These are phyloP conservation scores for Cyberlindnera amylophila DNA, from an alignment of 805 yeast genomes.

Conservation along the genomic window DNA sequence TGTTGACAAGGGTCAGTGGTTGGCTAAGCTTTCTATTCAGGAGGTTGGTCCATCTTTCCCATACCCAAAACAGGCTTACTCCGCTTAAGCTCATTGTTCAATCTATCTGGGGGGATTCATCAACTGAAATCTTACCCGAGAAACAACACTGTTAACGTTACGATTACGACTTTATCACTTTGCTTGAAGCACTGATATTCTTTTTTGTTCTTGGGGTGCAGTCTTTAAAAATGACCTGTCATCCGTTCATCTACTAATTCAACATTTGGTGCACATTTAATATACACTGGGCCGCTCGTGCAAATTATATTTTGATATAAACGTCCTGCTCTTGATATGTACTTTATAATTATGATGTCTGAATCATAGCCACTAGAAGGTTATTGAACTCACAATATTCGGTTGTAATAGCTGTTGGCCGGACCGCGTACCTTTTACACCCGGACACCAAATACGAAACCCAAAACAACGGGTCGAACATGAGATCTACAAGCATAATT, in stretches of 20 bases:
- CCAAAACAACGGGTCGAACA: no score
- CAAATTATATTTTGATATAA: no score
- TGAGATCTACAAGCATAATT: no score
- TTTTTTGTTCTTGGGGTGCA: background rate
- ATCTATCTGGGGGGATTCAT: slow-evolving; percentile 1
- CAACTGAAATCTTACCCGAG: slow-evolving; percentile 5
- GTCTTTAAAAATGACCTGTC: background rate
- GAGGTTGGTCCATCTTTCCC: slow-evolving; percentile 95
- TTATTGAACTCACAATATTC: no score
- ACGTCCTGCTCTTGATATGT: no score
- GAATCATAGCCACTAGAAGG: no score
- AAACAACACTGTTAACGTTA: background rate
- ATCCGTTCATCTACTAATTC: background rate
- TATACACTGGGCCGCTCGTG: background rate
- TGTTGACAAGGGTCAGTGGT: slow-evolving; percentile 92
- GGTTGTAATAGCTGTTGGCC: no score
- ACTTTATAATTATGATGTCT: no score
- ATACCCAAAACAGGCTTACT: slow-evolving; percentile 27
- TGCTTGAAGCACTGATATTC: no score
- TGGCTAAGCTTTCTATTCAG: slow-evolving; percentile 88
- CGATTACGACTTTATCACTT: slow-evolving; percentile 1
- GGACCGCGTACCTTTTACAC: no score
- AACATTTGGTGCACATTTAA: background rate
- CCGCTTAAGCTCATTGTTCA: slow-evolving; percentile 1
- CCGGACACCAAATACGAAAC: no score